These are phyloP conservation scores for Nemania abortiva DNA, from an alignment of 2,329 filamentous ascomycete species.

Conservation along the genomic window DNA sequence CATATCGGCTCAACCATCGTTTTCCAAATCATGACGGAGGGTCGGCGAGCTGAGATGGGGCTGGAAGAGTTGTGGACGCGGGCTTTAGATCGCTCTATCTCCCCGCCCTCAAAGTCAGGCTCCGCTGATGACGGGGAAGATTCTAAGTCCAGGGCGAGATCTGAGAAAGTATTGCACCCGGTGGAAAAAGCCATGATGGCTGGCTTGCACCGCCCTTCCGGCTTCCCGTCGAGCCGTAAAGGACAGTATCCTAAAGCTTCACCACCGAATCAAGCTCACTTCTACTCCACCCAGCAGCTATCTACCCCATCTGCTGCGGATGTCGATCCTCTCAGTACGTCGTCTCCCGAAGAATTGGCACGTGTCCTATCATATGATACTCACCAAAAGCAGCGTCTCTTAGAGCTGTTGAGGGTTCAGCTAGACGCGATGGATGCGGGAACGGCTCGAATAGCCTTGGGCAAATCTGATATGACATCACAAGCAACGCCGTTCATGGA, in stretches of 20 bases:
- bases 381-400: conserved; percentile 45
- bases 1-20: conserved; percentile 65
- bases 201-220: conserved; percentile 34
- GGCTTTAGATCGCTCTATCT: conserved; percentile 41
- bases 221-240: conserved; percentile 28
- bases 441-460: conserved; percentile 14
- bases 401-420: conserved; percentile 44
- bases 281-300: conserved; percentile 41
- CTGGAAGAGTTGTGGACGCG: conserved; percentile 66
- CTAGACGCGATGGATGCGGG: conserved; percentile 40
- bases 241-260: conserved; percentile 30
- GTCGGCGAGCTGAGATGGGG: conserved; percentile 64
- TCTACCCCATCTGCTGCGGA: background rate
- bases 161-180: conserved; percentile 15
- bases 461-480: conserved; percentile 5
- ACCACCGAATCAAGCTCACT: conserved; percentile 39
- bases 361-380: conserved; percentile 42
- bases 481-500: conserved; percentile 39
- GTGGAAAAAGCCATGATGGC: conserved; percentile 32
- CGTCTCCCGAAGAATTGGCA: conserved; percentile 36
- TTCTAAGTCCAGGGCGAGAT: background rate
- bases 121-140: background rate
- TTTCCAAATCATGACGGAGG: conserved; percentile 69
- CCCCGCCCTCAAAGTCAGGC: conserved; percentile 22
- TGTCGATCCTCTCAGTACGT: conserved; percentile 33